Conservation (phyloP, 163 green algal species). For the Scenedesmus sp. region DNA sequence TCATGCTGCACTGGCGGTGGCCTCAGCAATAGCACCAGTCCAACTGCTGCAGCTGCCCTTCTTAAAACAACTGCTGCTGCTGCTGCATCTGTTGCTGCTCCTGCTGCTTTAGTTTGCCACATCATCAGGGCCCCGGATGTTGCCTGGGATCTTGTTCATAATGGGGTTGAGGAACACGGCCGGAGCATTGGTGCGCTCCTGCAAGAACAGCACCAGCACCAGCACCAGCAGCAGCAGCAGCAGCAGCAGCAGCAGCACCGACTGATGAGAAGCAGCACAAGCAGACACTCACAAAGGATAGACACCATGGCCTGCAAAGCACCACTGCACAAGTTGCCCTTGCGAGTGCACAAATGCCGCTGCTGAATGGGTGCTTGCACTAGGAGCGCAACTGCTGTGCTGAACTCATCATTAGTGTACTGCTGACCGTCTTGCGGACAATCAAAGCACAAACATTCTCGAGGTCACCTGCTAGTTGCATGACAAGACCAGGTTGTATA, state of each 20-base stretch:
- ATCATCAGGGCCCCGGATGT: conserved; percentile 70
- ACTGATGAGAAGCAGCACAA: not conserved
- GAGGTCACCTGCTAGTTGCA: too few species aligned
- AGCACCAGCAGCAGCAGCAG: not conserved
- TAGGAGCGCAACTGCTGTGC: too few species aligned
- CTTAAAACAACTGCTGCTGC: not conserved
- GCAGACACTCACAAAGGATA: not conserved
- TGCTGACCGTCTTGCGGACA: too few species aligned
- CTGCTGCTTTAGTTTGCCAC: conserved; percentile 35
- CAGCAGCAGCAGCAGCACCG: not conserved
- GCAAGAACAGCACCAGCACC: conserved; percentile 2
- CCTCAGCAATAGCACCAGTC: not conserved
- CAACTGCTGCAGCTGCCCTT: not conserved
- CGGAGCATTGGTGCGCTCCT: conserved; percentile 69
- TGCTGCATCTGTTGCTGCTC: not conserved
- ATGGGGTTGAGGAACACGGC: conserved; percentile 76
- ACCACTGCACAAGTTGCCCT: too few species aligned
- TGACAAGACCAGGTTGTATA: too few species aligned
- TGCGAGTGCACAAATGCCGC: too few species aligned
- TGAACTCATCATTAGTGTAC: too few species aligned
- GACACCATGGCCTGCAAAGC: too few species aligned
- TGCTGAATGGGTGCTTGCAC: too few species aligned
- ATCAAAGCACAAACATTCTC: too few species aligned
- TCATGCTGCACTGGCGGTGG: not conserved
- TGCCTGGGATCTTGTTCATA: conserved; percentile 63